Evolutionary conservation across 108 stramenopile genomes (phyloP), one percentile per base, ranked within the genome.

Genomic region (Aurantiochytrium sp.): DNA sequence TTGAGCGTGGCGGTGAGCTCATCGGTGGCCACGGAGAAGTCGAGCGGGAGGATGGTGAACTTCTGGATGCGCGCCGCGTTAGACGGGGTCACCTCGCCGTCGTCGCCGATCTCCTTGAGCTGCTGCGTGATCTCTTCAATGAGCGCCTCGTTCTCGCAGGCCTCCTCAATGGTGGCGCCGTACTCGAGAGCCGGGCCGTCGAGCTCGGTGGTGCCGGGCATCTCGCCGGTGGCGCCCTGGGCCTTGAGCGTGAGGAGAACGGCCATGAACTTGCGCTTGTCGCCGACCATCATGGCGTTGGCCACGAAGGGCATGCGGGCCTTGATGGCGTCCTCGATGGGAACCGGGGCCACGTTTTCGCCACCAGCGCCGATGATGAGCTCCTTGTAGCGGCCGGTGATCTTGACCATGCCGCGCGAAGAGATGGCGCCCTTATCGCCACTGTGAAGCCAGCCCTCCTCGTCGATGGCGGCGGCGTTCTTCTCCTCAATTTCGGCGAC

Each of bases 1-100:
- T 96, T 96, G 85, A 96, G 54, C 30, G 95, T 96, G 21, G 95
- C 94, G 34, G 95, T 96, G 32, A 96, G 93, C 86, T 95, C 95
- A 15, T 95, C 95, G 27, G 90, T 92, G 32, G 91, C 55, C 34
- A 92, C 95, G 53, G 88, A 86, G 90, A 96, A 95, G 87, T 93
- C 93, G 32, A 81, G 68, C 41, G 91, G 88, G 24, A 96, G 55
- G 37, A 95, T 15, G 39, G 55, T 48, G 90, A 91, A 93, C 88
- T 95, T 95, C 41, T 88, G 89, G 30, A 96, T 92, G 36, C 89
- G 86, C 86, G 94, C 94, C n/a, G 95, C 95, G 30, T 92, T 93
- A 50, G 93, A 93, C 6, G 89, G 94, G 48, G 95, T 91, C 36
- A 53, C 50, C 4, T 87, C 55, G 31, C 55, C 31, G 41, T 87